Base-by-base conservation (phyloP, 2,329 filamentous ascomycete genomes). In the Apiospora phragmitis region DNA sequence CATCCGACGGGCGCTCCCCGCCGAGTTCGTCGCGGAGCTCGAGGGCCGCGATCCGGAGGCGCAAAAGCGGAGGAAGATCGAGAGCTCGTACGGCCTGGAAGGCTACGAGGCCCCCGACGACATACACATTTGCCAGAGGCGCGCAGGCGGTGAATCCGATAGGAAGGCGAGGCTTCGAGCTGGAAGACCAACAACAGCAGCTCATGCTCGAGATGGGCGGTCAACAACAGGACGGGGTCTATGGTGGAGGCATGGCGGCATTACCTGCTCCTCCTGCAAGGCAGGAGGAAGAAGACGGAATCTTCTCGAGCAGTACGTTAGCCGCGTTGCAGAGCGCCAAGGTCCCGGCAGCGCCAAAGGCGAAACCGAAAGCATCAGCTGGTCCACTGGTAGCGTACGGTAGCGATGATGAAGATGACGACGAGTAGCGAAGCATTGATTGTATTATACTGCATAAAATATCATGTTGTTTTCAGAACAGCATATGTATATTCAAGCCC, bases 91-190 rank as follows among this genome's bases (percentile, higher is more conserved):
- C 78, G 95, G 95, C 0, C 81, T 99, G 65, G 89, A 95, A 69
- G 95, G 95, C 1, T 98, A 98, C 80, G 94, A 98, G 77, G 95
- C 95, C 1, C 95, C 95, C 0, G 96, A 99, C 79, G 92, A 96
- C 73, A 91, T 99, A 35, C 97, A 97, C 88, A n/a, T 97, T 95
- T 81, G 93, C 94, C 0, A 88, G 93, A 65, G 94, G 95, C 45
- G 89, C 90, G 75, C 90, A 91, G 73, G 89, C 89, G 0, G 88
- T 91, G 41, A 91, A 91, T 75, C 88, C 88, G 0, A 77, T 83
- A 3, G 89, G 88, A 1, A 82, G 88, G 47, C 81, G 88, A 66
- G 90, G 90, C 0, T 86, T 89, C 70, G 91, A 92, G 73, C 80
- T 91, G 38, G 90, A 93, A 77, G 85, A 90, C 66, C 86, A 92